Evolutionary conservation across 1,139 yeast genomes (phyloP).

Genomic region (Saccharomyces pastorianus): DNA sequence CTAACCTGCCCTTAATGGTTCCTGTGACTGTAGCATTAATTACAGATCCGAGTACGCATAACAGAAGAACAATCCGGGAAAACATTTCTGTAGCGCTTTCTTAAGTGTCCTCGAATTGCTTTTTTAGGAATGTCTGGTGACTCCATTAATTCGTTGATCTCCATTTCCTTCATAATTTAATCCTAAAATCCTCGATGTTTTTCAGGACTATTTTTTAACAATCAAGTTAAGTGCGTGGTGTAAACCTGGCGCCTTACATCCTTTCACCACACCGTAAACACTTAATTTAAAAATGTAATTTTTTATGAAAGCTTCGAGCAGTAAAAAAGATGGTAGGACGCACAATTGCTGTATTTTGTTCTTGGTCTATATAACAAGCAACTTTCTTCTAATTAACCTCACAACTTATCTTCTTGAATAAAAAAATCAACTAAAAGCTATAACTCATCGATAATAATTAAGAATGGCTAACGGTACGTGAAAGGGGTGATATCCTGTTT

Average conservation of each 20-base stretch:
- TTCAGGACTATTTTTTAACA: not conserved
- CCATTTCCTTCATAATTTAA: not conserved
- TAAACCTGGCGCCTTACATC: not conserved
- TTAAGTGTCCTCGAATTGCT: not conserved
- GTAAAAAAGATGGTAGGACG: not conserved
- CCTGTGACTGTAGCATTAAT: constrained; percentile 6
- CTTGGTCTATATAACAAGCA: not conserved
- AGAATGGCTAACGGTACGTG: constrained; percentile 35
- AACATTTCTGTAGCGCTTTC: not conserved
- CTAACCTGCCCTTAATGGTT: constrained; percentile 18
- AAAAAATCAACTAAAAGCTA: not conserved
- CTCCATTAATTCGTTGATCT: not conserved
- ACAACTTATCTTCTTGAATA: too few species aligned
- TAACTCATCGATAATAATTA: constrained; percentile 15
- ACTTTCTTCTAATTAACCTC: too few species aligned
- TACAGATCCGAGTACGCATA: not conserved
- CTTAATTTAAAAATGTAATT: not conserved
- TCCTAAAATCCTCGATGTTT: not conserved
- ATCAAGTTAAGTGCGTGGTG: not conserved
- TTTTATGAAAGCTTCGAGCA: not conserved
- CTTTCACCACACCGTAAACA: not conserved
- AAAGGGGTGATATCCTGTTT: constrained; percentile 35
- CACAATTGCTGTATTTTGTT: not conserved
- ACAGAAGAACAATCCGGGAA: not conserved
- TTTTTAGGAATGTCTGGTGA: not conserved